Evolutionary conservation across 306 rosid genomes (phyloP), one percentile per base, ranked within the genome.

Genomic region (Vicia sativa): DNA sequence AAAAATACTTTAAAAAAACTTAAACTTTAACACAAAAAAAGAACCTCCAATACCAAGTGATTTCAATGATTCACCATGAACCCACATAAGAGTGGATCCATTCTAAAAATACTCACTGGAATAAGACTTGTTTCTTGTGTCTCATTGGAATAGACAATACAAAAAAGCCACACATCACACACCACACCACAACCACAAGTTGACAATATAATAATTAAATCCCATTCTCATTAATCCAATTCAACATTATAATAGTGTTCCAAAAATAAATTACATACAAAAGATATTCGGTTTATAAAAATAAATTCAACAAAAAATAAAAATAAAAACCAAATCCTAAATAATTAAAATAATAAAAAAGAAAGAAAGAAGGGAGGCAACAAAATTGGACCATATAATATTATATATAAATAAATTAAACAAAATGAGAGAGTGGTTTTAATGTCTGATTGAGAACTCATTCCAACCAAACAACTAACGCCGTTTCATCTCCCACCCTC

Each of bases 401-500:
- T n/a, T n/a, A n/a, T n/a, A 19, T 37, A 35, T 59, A 35, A 15
- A 59, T 14, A 59, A 59, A 31, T 5, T 9, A 31, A 58, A 0
- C 4, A 34, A 57, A 23, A 23, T 5, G 35, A 23, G 14, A 5
- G 35, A 53, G 35, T 23, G 59, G 59, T 53, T 23, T 53, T 21
- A 53, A 53, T 53, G 59, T 53, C 59, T 53, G 34, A 53, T 15
- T 52, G 34, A 53, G 34, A 53, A 53, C 15, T 53, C 55, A 11
- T 65, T 65, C 62, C 73, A 56, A 66, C 73, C 60, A 8, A 57
- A 65, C 65, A 60, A 37, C 25, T 74, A 74, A 67, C 74, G 79
- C 79, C 73, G 78, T 74, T 74, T 74, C 73, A 71, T 34, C 35
- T 65, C 67, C 25, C 18, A 28, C n/a, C 56, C 9, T 73, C 65